phyloP scores from a whole-genome alignment of 495 filamentous ascomycete genomes.

The Xylaria sp. region DNA sequence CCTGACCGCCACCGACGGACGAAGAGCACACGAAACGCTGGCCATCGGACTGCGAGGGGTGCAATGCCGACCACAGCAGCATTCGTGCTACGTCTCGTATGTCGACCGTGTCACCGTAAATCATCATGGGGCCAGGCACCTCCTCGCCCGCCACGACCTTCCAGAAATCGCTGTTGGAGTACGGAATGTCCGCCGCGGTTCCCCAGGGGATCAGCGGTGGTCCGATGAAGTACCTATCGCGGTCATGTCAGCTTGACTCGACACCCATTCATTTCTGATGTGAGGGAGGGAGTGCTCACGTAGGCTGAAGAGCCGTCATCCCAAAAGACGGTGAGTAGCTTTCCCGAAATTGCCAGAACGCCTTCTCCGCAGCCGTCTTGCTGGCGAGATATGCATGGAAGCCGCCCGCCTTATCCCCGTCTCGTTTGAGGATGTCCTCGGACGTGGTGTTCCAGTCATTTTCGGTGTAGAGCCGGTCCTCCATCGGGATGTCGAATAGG shows the following conservation, averaged over 20 bases:
- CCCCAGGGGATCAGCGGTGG: constrained; percentile 38
- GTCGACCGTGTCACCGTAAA: constrained; percentile 41
- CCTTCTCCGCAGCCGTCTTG: constrained; percentile 62
- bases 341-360: constrained; percentile 60
- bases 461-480: constrained; percentile 44
- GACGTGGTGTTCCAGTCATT: constrained; percentile 53
- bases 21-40: constrained; percentile 44
- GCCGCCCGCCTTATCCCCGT: constrained; percentile 40
- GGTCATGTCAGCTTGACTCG: neutral
- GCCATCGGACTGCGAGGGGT: constrained; percentile 29
- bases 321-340: constrained; percentile 55
- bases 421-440: constrained; percentile 33
- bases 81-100: constrained; percentile 47
- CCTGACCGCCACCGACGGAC: constrained; percentile 36
- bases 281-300: constrained; percentile 27
- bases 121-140: constrained; percentile 32
- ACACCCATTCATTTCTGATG: neutral
- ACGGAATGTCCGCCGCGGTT: constrained; percentile 31
- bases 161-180: constrained; percentile 34
- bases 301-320: constrained; percentile 61
- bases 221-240: constrained; percentile 39
- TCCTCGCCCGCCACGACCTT: constrained; percentile 31
- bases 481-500: constrained; percentile 30
- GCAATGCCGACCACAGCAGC: constrained; percentile 37
- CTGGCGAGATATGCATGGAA: constrained; percentile 57